Base-by-base conservation (phyloP, 2,329 filamentous ascomycete genomes). In the Anisogramma anomala region DNA sequence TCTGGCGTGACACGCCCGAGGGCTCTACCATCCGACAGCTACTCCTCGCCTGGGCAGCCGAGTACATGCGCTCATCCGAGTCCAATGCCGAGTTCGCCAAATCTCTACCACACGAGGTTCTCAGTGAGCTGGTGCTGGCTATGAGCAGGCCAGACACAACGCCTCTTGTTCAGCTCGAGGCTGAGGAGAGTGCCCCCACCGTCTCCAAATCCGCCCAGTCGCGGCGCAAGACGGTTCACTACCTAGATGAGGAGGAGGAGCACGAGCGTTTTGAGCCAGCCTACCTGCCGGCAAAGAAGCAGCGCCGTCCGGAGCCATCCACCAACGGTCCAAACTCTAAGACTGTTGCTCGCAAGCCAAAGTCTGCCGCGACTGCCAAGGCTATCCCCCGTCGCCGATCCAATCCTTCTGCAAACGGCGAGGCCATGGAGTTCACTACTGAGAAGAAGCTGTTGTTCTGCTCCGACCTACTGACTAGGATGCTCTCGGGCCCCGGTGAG, bases 1-100 rank as follows among this genome's bases (percentile, higher is more conserved):
- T 76, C 6, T 79, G 75, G 74, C 67, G 71, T 36, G 72, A 78
- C 38, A 77, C 74, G 0, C 72, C 73, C 0, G 71, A 74, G 48
- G 74, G 73, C 7, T 78, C 74, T 3, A 67, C 71, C 1, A 71
- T 80, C 36, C 66, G 75, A 28, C 64, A 66, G 45, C 67, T 79
- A 27, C 65, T 80, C 11, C 59, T 79, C 3, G 68, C 64, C 9
- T 80, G 76, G 76, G 71, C 74, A 1, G 74, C 73, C 19, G 75
- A 79, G 55, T 79, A 79, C 50, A 75, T 79, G 60, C 62, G 71
- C 31, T 70, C 70, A 0, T 75, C 72, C 3, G 67, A 74, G 17
- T 64, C 66, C 1, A 65, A 72, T 14, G 63, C 68, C 7, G 71
- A 74, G 45, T 79, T 79, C 51, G 75, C 71, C 32, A 71, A 71